Evolutionary conservation across 176 grass and related monocot genomes (phyloP).

Genomic region (Aegilops sharonensis): DNA sequence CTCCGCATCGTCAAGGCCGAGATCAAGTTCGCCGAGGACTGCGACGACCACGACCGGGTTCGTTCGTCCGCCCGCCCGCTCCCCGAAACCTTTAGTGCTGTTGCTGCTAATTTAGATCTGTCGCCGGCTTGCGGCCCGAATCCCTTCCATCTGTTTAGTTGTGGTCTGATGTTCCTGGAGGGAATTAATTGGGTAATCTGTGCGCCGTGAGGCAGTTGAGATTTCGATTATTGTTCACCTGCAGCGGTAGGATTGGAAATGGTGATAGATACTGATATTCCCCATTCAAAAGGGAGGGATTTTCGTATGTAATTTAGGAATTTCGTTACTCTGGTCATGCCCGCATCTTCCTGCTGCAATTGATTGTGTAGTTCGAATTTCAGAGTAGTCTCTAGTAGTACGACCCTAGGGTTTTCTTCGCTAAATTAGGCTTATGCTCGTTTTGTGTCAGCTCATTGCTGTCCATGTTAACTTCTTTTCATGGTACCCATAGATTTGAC

Average conservation of each 20-base stretch:
- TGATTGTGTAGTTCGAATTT: neutral
- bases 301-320: neutral
- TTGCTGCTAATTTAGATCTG: neutral
- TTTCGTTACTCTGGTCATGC: neutral
- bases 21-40: conserved; percentile 25
- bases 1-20: conserved; percentile 61
- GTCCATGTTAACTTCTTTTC: neutral
- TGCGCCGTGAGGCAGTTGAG: neutral
- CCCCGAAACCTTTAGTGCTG: neutral
- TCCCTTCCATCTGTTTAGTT: neutral
- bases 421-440: neutral
- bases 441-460: neutral
- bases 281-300: neutral
- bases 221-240: neutral
- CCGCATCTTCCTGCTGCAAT: neutral
- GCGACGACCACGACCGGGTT: conserved; percentile 62
- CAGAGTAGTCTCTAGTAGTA: neutral
- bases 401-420: neutral
- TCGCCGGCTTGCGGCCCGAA: neutral
- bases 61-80: neutral
- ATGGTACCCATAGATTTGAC: neutral
- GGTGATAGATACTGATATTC: neutral
- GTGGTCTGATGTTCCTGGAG: neutral
- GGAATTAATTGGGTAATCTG: neutral
- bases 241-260: neutral